Percentiles rank a stretch among this genome's conserved stretches.
Evolutionary conservation across 1,139 yeast genomes (phyloP).

Genomic region (Sugiyamaella grinbergsii): DNA sequence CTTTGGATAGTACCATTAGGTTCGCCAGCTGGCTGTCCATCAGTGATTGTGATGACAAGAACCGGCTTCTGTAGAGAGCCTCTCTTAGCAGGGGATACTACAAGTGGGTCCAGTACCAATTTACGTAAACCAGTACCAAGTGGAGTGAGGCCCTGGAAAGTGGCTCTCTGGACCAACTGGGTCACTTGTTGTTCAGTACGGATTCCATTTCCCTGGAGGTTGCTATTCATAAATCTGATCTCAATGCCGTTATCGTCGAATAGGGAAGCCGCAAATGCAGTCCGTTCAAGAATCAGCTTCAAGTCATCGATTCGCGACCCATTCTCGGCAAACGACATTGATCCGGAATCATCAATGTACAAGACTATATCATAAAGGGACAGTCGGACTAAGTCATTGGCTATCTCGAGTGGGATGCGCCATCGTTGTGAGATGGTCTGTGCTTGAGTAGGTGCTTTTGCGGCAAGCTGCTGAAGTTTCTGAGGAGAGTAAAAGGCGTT

Average conservation of each 20-base stretch:
- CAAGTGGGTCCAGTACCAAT: slow-evolving; percentile 41
- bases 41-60: slow-evolving; percentile 40
- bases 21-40: slow-evolving; percentile 44
- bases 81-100: slow-evolving; percentile 36
- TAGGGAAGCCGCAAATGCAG: slow-evolving; percentile 40
- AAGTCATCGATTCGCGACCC: slow-evolving; percentile 44
- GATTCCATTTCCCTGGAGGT: slow-evolving; percentile 37
- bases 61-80: slow-evolving; percentile 39
- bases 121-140: slow-evolving; percentile 37
- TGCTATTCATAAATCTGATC: slow-evolving; percentile 41
- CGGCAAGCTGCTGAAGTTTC: slow-evolving; percentile 38
- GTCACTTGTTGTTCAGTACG: slow-evolving; percentile 36
- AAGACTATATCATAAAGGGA: slow-evolving; percentile 42
- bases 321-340: slow-evolving; percentile 43
- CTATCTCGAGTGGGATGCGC: slow-evolving; percentile 40
- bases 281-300: slow-evolving; percentile 39
- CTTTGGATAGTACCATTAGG: slow-evolving; percentile 33
- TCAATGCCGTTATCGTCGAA: slow-evolving; percentile 42
- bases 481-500: slow-evolving; percentile 41
- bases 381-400: slow-evolving; percentile 39
- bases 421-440: slow-evolving; percentile 34
- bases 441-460: slow-evolving; percentile 33
- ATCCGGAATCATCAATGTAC: slow-evolving; percentile 43
- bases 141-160: slow-evolving; percentile 41
- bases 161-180: slow-evolving; percentile 34